phyloP scores from a whole-genome alignment of 2,329 filamentous ascomycete genomes.

The Acephala macrosclerotiorum region DNA sequence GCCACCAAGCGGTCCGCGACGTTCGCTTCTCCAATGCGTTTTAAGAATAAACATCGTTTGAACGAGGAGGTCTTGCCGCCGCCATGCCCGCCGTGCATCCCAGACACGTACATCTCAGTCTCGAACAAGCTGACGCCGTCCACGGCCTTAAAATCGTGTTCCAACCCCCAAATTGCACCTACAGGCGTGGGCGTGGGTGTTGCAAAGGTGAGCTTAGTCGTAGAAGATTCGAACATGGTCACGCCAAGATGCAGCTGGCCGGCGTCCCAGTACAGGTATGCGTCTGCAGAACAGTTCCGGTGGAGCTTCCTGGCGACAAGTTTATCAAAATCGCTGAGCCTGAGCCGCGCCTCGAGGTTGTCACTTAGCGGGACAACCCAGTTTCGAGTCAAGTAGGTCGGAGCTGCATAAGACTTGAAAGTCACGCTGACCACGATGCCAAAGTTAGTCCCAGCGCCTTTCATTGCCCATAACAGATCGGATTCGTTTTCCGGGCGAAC shows the following conservation, averaged over 20 bases:
- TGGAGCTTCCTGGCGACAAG: conserved; percentile 50
- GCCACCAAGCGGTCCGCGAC: conserved; percentile 49
- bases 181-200: conserved; percentile 19
- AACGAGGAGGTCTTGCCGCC: conserved; percentile 67
- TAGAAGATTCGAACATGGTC: conserved; percentile 54
- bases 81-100: conserved; percentile 65
- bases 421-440: conserved; percentile 36
- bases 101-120: conserved; percentile 65
- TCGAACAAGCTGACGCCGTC: conserved; percentile 62
- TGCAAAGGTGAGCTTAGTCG: conserved; percentile 27
- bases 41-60: conserved; percentile 69
- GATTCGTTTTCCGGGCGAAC: conserved; percentile 30
- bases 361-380: conserved; percentile 32
- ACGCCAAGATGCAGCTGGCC: conserved; percentile 57
- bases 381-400: conserved; percentile 33
- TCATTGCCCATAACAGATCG: conserved; percentile 36
- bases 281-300: conserved; percentile 56
- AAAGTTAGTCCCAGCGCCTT: conserved; percentile 38
- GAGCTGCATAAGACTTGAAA: conserved; percentile 32
- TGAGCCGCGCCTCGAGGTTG: conserved; percentile 42
- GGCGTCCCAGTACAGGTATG: conserved; percentile 60
- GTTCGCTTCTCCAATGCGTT: conserved; percentile 49
- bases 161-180: conserved; percentile 45
- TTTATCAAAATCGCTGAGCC: conserved; percentile 50
- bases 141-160: conserved; percentile 46